phyloP scores from a whole-genome alignment of 2,329 filamentous ascomycete genomes.

The Dothistroma pini region DNA sequence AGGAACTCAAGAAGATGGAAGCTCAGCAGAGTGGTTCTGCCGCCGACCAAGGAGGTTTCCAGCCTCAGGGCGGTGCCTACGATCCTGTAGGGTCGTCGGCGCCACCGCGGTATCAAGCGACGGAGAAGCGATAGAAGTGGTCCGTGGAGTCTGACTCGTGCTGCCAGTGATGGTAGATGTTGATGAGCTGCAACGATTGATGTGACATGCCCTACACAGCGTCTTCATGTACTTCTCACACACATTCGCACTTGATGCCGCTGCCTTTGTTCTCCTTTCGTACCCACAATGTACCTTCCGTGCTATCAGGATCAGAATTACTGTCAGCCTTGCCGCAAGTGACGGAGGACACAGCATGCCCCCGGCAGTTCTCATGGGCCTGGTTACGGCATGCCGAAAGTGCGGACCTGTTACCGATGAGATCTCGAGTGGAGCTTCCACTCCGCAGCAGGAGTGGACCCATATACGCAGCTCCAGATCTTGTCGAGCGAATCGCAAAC shows the following conservation, averaged over 20 bases:
- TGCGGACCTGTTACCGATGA: not conserved
- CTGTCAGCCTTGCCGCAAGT: too few species aligned
- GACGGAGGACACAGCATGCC: too few species aligned
- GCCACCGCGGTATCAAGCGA: conserved; percentile 17
- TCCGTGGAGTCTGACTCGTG: too few species aligned
- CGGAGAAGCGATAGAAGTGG: not conserved
- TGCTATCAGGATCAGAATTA: not conserved
- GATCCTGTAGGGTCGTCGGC: conserved; percentile 26
- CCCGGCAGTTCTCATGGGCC: too few species aligned
- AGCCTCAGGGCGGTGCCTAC: conserved; percentile 25
- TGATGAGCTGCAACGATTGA: not conserved
- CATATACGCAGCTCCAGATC: not conserved
- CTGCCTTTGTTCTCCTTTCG: not conserved
- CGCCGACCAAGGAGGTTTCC: conserved; percentile 18
- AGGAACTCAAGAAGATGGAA: conserved; percentile 37
- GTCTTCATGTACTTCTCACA: not conserved
- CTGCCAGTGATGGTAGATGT: not conserved
- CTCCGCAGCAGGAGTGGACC: not conserved
- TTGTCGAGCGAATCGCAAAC: not conserved
- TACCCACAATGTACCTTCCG: not conserved
- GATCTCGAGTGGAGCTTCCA: not conserved
- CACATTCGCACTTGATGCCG: not conserved
- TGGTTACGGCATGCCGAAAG: not conserved
- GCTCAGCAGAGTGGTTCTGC: conserved; percentile 23
- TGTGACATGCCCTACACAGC: not conserved